Evolutionary conservation across 2,329 filamentous ascomycete species (phyloP).

Genomic region (Plectosphaerella plurivora): DNA sequence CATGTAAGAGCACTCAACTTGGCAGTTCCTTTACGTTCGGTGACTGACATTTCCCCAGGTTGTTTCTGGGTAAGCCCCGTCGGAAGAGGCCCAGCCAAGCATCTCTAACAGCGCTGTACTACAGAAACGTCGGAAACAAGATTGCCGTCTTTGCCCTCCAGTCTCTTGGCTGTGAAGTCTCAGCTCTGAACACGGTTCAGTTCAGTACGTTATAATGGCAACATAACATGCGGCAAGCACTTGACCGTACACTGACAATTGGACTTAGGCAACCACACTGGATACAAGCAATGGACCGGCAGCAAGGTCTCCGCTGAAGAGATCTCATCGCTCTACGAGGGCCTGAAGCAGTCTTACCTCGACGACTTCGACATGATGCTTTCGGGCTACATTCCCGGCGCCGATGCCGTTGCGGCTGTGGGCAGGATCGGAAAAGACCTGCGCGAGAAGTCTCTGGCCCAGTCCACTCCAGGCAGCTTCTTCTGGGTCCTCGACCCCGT

Average conservation of each 20-base stretch:
- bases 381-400: conserved; percentile 89
- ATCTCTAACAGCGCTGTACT: background rate
- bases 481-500: conserved; percentile 98
- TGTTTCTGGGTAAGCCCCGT: conserved; percentile 33
- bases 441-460: conserved; percentile 54
- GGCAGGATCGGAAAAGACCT: conserved; percentile 81
- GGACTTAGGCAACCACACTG: conserved; percentile 81
- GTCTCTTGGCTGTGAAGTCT: conserved; percentile 87
- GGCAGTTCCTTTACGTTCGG: background rate
- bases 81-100: background rate
- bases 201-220: conserved; percentile 65
- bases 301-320: conserved; percentile 77
- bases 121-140: conserved; percentile 94
- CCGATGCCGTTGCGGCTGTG: conserved; percentile 76
- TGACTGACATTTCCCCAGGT: conserved; percentile 22
- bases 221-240: background rate
- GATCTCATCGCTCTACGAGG: conserved; percentile 78
- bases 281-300: conserved; percentile 84
- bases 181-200: conserved; percentile 91
- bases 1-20: conserved; percentile 65
- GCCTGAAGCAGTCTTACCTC: conserved; percentile 77
- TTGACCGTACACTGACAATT: background rate
- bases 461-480: conserved; percentile 61
- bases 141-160: conserved; percentile 96
- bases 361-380: conserved; percentile 92